Evolutionary conservation across 257 asterid genomes (phyloP).

Genomic region (Solanum peruvianum): DNA sequence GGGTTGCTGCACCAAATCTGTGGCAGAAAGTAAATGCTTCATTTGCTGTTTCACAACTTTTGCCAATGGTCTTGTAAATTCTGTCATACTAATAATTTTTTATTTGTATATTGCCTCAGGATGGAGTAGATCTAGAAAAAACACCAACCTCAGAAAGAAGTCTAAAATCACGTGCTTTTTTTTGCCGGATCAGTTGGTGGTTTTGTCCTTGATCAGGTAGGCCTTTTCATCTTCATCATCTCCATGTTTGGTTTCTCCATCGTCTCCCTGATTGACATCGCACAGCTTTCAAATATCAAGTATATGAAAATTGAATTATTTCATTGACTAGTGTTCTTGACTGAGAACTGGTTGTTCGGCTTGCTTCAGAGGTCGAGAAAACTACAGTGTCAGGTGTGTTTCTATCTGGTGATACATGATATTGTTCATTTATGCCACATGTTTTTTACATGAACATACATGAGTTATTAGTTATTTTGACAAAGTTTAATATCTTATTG

Average conservation of each 20-base stretch:
- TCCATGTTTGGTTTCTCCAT: neutral
- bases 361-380: conserved; percentile 56
- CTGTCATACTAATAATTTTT: neutral
- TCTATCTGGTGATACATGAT: neutral
- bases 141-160: conserved; percentile 45
- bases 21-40: conserved; percentile 45
- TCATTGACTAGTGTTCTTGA: neutral
- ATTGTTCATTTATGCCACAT: neutral
- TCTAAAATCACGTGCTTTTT: conserved; percentile 46
- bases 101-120: conserved; percentile 30
- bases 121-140: conserved; percentile 49
- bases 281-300: neutral
- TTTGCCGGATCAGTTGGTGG: conserved; percentile 70
- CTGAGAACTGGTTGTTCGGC: conserved; percentile 42
- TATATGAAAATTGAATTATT: neutral
- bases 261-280: neutral
- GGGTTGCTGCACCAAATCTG: conserved; percentile 24
- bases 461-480: neutral
- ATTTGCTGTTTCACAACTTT: neutral
- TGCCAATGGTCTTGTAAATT: neutral
- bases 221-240: neutral
- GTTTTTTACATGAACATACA: neutral
- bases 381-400: conserved; percentile 43
- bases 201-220: conserved; percentile 69
- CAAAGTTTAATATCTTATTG: neutral